A percentile compares a stretch with the other conserved stretches of the same genome.
These are phyloP conservation scores for Xylaria sp. DNA, from an alignment of 495 filamentous ascomycete genomes.

Conservation along the genomic window DNA sequence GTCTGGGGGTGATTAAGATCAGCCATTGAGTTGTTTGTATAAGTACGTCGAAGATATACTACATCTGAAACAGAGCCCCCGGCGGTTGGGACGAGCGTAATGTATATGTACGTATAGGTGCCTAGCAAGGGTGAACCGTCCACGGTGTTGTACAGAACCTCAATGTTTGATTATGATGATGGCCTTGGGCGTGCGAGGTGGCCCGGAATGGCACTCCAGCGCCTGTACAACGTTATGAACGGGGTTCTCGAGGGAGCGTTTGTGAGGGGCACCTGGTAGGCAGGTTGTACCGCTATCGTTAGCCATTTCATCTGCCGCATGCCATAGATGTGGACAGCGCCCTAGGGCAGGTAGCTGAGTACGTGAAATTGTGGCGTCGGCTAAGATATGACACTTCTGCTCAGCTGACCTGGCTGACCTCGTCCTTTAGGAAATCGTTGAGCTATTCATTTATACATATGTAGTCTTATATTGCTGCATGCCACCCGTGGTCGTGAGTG, in stretches of 20 bases:
- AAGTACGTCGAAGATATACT: not conserved
- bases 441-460: not conserved
- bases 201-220: not conserved
- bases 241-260: not conserved
- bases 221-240: conserved; percentile 2
- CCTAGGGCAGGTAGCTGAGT: not conserved
- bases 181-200: not conserved
- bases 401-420: conserved; percentile 17
- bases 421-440: not conserved
- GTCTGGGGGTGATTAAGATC: not conserved
- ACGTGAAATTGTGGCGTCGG: conserved; percentile 4
- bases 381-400: not conserved
- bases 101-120: not conserved
- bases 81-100: not conserved
- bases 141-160: not conserved
- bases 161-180: conserved; percentile 13
- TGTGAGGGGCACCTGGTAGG: not conserved
- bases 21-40: not conserved
- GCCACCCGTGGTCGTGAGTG: not conserved
- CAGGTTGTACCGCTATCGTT: not conserved
- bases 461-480: not conserved
- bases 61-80: conserved; percentile 13
- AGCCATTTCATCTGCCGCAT: conserved; percentile 14
- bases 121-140: not conserved
- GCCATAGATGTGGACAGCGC: not conserved